Base-by-base conservation (phyloP, 2,329 filamentous ascomycete species). In the Cordyceps pruinosa region DNA sequence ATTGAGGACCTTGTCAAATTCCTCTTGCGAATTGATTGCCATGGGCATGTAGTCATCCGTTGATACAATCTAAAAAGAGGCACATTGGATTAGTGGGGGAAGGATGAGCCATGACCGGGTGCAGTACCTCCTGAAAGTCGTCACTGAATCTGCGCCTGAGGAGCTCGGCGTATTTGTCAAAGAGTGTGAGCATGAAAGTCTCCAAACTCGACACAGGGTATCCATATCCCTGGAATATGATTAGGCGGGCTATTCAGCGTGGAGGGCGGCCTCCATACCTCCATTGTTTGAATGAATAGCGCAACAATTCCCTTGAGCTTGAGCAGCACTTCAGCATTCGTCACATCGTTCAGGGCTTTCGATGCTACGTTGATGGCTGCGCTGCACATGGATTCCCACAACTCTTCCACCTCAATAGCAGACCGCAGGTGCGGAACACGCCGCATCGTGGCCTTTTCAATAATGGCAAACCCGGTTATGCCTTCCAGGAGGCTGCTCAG, bases 41-140 rank as follows among this genome's bases (percentile, higher is more conserved):
- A 99, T 97, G 2, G 94, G 95, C 93, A 99, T 99, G 72, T 99
- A 99, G 72, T 99, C 94, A 69, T 99, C 94, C 1, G 90, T 97
- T n/a, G 89, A 85, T 17, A 87, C 83, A 65, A 86, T 86, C 80
- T 84, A 68, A 37, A 57, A n/a, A 48, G 35, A 55, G 19, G 56
- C 42, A 28, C 19, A 35, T 4, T 10, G 9, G 39, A 19, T 56
- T n/a, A 50, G 21, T 10, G 9, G 15, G n/a, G 25, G 28, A 19
- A 45, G 32, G 19, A 32, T 28, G 2, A 46, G 15, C 13, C 17
- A 23, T 15, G 35, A 13, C n/a, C 5, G 15, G 34, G 7, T 61
- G 67, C n/a, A 5, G 58, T 68, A 89, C 87, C 77, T 97, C 93
- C 69, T 95, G 88, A 69, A 99, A 99, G 71, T 97, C 93, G 63